phyloP scores from a whole-genome alignment of 805 yeast genomes.

The Wickerhamomyces queroliae region DNA sequence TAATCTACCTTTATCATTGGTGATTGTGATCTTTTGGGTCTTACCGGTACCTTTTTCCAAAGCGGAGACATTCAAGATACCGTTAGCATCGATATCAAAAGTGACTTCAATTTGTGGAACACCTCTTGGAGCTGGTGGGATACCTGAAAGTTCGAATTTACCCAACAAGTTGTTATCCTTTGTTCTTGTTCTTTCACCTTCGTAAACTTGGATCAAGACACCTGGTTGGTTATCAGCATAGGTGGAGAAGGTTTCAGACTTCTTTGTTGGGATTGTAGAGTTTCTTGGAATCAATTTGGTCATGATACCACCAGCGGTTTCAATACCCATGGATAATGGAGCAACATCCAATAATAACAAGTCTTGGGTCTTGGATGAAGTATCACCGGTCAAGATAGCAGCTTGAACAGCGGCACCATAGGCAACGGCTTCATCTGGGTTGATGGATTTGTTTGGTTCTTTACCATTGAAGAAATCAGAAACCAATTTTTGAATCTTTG shows the following conservation, averaged over 20 bases:
- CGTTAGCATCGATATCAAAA: constrained; percentile 95
- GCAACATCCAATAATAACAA: constrained; percentile 96
- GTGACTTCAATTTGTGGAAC: constrained; percentile 98
- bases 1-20: constrained; percentile 98
- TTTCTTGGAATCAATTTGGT: constrained; percentile 98
- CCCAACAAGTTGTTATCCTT: constrained; percentile 96
- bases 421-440: constrained; percentile 99
- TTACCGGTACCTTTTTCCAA: constrained; percentile 99
- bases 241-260: constrained; percentile 96
- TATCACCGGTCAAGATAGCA: constrained; percentile 95
- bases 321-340: constrained; percentile 97
- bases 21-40: constrained; percentile 92
- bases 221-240: constrained; percentile 99
- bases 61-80: constrained; percentile 95
- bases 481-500: constrained; percentile 94
- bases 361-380: constrained; percentile 97
- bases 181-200: constrained; percentile 98
- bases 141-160: constrained; percentile 94
- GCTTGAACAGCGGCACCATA: constrained; percentile 99
- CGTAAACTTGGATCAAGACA: constrained; percentile 96
- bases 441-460: constrained; percentile 96
- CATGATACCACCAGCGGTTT: constrained; percentile 99
- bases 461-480: constrained; percentile 98
- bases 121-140: constrained; percentile 99
- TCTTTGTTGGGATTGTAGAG: constrained; percentile 98